These are phyloP conservation scores for Mortierella sp. DNA, from an alignment of 371 early-diverging fungal genomes.

Conservation along the genomic window DNA sequence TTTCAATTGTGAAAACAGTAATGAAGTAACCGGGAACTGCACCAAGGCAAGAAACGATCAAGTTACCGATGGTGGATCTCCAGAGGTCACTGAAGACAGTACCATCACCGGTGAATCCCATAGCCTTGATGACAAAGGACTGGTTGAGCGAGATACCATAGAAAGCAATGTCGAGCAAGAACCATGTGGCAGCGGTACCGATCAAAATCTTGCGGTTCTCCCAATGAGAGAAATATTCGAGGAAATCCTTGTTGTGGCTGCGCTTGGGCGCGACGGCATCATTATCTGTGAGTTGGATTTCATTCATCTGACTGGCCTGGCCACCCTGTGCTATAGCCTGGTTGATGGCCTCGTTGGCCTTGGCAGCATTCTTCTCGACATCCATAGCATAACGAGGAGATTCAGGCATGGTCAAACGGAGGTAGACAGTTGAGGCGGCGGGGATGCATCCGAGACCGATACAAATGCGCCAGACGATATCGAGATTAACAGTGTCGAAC, in stretches of 20 bases:
- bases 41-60: slow-evolving; percentile 66
- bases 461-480: slow-evolving; percentile 89
- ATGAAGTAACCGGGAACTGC: slow-evolving; percentile 78
- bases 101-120: slow-evolving; percentile 38
- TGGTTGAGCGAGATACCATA: slow-evolving; percentile 87
- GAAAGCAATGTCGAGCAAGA: slow-evolving; percentile 75
- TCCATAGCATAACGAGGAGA: slow-evolving; percentile 90
- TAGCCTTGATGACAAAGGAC: slow-evolving; percentile 61
- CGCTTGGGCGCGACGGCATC: slow-evolving; percentile 52
- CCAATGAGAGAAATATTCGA: slow-evolving; percentile 64
- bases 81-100: slow-evolving; percentile 34
- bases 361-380: slow-evolving; percentile 72
- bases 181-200: slow-evolving; percentile 66
- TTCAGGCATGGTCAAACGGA: slow-evolving; percentile 92
- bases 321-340: slow-evolving; percentile 59
- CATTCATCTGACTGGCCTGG: slow-evolving; percentile 57
- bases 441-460: slow-evolving; percentile 87
- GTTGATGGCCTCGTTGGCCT: slow-evolving; percentile 30
- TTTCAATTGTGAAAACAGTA: slow-evolving; percentile 79
- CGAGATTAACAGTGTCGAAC: slow-evolving; percentile 64
- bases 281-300: slow-evolving; percentile 24
- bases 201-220: slow-evolving; percentile 65
- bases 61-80: slow-evolving; percentile 43
- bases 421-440: slow-evolving; percentile 84
- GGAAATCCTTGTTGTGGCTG: slow-evolving; percentile 53